A percentile compares a stretch with the other conserved stretches of the same genome.
These are phyloP conservation scores for Cicer judaicum DNA, from an alignment of 306 rosid species.

Conservation along the genomic window DNA sequence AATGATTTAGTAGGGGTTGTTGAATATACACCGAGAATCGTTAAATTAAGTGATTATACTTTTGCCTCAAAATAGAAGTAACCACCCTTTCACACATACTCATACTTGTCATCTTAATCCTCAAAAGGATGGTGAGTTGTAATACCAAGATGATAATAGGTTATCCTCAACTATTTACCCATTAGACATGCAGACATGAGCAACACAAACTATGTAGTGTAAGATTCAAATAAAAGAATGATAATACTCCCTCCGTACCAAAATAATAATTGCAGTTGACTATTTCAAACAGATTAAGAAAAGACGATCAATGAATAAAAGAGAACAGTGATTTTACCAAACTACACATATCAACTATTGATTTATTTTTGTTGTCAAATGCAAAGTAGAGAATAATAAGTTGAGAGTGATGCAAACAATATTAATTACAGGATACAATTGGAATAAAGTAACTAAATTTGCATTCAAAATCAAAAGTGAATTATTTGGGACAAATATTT, in stretches of 20 bases:
- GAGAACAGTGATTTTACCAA: too few relatives aligned
- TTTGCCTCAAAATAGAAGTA: conserved; percentile 19
- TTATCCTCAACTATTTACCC: conserved; percentile 23
- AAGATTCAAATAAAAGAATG: conserved; percentile 26
- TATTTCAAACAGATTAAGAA: too few relatives aligned
- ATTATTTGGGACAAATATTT: too few relatives aligned
- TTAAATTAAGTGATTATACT: conserved; percentile 23
- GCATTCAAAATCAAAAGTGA: too few relatives aligned
- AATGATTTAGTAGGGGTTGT: conserved; percentile 7
- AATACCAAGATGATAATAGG: conserved; percentile 36
- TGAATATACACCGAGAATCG: conserved; percentile 26
- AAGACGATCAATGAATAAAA: too few relatives aligned
- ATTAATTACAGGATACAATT: too few relatives aligned
- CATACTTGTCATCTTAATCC: conserved; percentile 4
- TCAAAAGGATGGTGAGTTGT: conserved; percentile 17
- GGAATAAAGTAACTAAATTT: too few relatives aligned
- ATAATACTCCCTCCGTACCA: background rate
- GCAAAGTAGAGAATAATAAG: too few relatives aligned
- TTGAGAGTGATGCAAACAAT: too few relatives aligned
- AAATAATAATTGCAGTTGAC: too few relatives aligned
- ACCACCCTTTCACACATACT: conserved; percentile 28
- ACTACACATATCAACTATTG: too few relatives aligned
- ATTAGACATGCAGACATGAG: background rate
- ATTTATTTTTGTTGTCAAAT: too few relatives aligned
- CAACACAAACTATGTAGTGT: conserved; percentile 21